Conservation (phyloP, 306 rosid genomes). For the Fagus sylvatica region DNA sequence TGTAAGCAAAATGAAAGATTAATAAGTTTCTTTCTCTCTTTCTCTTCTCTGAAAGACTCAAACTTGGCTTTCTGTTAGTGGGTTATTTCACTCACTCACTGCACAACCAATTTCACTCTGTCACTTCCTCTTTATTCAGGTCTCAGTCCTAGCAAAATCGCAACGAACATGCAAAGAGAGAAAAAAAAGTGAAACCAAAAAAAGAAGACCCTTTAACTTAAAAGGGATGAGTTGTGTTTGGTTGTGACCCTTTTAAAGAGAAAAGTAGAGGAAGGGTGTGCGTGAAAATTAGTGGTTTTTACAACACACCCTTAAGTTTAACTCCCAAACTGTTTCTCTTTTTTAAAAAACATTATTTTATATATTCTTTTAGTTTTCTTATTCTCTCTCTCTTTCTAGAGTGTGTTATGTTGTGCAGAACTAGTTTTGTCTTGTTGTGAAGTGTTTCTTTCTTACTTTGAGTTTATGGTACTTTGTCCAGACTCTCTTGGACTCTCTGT, state of each 20-base stretch:
- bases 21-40: neutral
- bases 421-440: constrained; percentile 1
- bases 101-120: constrained; percentile 12
- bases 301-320: neutral
- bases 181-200: constrained; percentile 33
- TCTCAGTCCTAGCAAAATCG: constrained; percentile 24
- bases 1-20: neutral
- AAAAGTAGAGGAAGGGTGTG: constrained; percentile 34
- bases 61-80: constrained; percentile 24
- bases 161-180: constrained; percentile 38
- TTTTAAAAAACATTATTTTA: neutral
- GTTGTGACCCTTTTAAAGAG: constrained; percentile 28
- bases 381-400: neutral
- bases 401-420: neutral
- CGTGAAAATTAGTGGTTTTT: constrained; percentile 32
- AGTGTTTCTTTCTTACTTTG: neutral
- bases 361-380: neutral
- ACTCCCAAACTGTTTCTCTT: neutral
- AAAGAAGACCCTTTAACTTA: constrained; percentile 23
- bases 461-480: constrained; percentile 23
- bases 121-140: constrained; percentile 27
- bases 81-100: constrained; percentile 10
- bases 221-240: constrained; percentile 15
- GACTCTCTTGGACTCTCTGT: constrained; percentile 10
- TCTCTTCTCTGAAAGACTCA: neutral